A percentile compares a stretch with the other conserved stretches of the same genome.
Conservation (phyloP, 2,329 filamentous ascomycete genomes). For the Endoconidiophora polonica region DNA sequence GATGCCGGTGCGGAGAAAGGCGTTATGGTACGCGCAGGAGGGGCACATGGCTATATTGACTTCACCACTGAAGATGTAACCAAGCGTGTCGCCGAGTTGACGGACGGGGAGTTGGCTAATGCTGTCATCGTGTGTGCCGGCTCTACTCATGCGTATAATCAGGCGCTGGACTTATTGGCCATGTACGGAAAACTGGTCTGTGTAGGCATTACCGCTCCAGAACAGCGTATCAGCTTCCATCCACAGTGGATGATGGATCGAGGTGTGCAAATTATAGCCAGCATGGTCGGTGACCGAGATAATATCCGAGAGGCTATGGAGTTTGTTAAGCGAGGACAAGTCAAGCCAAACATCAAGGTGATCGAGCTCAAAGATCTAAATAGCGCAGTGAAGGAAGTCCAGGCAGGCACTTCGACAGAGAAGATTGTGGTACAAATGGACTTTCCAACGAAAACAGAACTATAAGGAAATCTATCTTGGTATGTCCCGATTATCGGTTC, state of each 20-base stretch:
- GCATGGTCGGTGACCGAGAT: background rate
- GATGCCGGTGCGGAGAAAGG: slow-evolving; percentile 61
- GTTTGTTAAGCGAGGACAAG: background rate
- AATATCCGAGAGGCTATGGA: background rate
- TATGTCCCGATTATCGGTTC: background rate
- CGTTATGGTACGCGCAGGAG: slow-evolving; percentile 13
- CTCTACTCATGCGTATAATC: background rate
- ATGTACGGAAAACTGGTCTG: background rate
- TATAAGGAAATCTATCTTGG: background rate
- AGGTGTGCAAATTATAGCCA: background rate
- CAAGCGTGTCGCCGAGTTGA: background rate
- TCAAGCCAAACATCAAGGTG: slow-evolving; percentile 1
- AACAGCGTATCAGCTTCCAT: background rate
- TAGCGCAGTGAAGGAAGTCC: background rate
- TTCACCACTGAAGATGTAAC: background rate
- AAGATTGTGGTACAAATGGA: background rate
- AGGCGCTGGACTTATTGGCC: background rate
- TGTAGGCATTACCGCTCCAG: background rate
- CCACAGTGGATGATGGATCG: background rate
- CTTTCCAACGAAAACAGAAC: background rate
- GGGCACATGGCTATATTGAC: background rate
- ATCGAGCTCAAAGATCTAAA: background rate
- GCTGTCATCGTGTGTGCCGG: background rate
- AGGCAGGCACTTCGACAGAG: background rate
- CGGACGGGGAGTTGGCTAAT: background rate